Conservation (phyloP, 441 rosid species). For the Arabidopsis lyrata region DNA sequence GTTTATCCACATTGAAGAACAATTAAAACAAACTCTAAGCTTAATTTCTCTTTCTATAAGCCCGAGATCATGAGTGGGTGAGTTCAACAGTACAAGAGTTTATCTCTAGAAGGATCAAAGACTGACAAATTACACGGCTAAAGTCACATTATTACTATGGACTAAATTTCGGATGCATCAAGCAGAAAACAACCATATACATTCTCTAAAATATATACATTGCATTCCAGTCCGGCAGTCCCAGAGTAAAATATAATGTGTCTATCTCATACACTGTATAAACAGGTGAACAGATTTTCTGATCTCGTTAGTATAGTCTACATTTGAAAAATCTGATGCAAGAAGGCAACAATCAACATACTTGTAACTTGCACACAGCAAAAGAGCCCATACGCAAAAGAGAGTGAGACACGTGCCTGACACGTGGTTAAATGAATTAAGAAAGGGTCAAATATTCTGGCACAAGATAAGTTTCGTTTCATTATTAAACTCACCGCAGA, state of each 20-base stretch:
- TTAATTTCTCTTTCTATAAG: constrained; percentile 1
- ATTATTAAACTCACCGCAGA: neutral
- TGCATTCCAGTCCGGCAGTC: neutral
- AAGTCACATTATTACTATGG: neutral
- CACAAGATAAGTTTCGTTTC: neutral
- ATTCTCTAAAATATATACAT: neutral
- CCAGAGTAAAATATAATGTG: neutral
- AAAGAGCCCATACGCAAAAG: neutral
- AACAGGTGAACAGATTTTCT: neutral
- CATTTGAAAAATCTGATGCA: neutral
- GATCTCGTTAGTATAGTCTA: neutral
- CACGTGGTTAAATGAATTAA: constrained; percentile 19
- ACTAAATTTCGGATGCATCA: neutral
- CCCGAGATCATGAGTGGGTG: neutral
- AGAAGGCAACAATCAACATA: constrained; percentile 7
- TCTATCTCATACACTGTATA: neutral
- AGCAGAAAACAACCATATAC: constrained; percentile 7
- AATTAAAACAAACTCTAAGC: neutral
- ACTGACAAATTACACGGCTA: neutral
- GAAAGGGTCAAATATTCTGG: constrained; percentile 6
- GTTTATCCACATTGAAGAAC: constrained; percentile 18
- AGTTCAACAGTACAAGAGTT: constrained; percentile 5
- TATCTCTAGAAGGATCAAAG: neutral
- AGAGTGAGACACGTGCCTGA: constrained; percentile 12
- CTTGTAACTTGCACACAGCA: neutral